Base-by-base conservation (phyloP, 805 yeast genomes). In the Candida pseudofarinosa region DNA sequence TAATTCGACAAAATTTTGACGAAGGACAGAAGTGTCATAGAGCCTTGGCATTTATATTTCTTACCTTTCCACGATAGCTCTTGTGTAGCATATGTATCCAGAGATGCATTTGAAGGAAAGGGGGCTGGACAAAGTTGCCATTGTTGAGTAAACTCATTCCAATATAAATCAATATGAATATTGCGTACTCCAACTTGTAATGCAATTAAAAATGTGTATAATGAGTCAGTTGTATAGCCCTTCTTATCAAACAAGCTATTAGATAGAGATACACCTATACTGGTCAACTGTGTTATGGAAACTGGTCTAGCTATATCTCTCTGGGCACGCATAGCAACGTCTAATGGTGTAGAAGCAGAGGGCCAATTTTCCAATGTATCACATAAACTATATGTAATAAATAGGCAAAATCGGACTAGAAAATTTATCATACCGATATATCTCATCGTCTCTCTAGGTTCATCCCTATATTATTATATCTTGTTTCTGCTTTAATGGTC, bases 51-150 rank as follows among this genome's bases (percentile, higher is more conserved):
- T 4, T 33, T 23, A 44, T 61, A 62, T 1, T 43, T 37, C 3
- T 32, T 18, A 5, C 55, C 58, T 7, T 58, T 46, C 74, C 74
- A 69, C 3, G 36, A 12, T 4, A 66, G 40, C 0, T 41, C 20
- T 2, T 42, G 46, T 3, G 45, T 33, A 2, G 42, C 38, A n/a
- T 42, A 42, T 4, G 51, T 12, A 37, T 50, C 44, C 7, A 13
- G 19, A n/a, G 59, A 49, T 15, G 45, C 35, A 42, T 71, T 64
- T 2, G 46, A 35, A 4, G 69, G 63, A 17, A 65, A 59, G 1
- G 71, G 68, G 1, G 69, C 69, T 1, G 84, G 84, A 49, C 84
- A 79, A 17, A 79, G 56, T 54, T 77, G 82, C 83, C 82, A 78
- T 35, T 43, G 48, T 8, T 47, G 37, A 3, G 69, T 60, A 34